These are phyloP conservation scores for Trypanosoma scelopori DNA, from an alignment of 208 protist genomes.

Conservation along the genomic window DNA sequence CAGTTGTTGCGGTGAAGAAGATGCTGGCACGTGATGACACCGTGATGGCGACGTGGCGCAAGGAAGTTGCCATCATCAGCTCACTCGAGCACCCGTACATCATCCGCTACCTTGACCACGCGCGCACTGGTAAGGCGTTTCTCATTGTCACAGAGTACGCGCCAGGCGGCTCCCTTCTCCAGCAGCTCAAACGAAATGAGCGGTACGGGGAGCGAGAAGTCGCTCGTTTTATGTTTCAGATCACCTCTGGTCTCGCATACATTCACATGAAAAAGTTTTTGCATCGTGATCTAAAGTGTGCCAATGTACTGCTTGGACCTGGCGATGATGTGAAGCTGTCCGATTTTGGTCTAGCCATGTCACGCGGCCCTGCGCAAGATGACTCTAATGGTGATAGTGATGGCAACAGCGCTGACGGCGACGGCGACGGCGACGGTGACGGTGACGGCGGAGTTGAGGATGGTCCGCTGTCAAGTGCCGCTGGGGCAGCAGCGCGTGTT, in stretches of 20 bases:
- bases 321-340: constrained; percentile 74
- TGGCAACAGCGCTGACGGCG: constrained; percentile 13
- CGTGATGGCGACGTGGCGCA: constrained; percentile 57
- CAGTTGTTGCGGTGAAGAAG: constrained; percentile 73
- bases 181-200: constrained; percentile 32
- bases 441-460: constrained; percentile 13
- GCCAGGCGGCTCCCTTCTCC: constrained; percentile 58
- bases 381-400: background rate
- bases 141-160: constrained; percentile 80
- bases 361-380: background rate
- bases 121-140: constrained; percentile 54
- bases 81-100: constrained; percentile 53
- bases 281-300: constrained; percentile 90
- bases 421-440: constrained; percentile 6
- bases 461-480: constrained; percentile 3
- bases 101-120: constrained; percentile 83
- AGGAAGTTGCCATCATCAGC: constrained; percentile 69
- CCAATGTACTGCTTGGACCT: constrained; percentile 76
- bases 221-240: constrained; percentile 49
- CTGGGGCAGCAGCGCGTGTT: background rate
- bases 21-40: constrained; percentile 41
- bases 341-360: constrained; percentile 84
- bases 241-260: constrained; percentile 63
- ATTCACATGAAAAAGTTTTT: constrained; percentile 63
- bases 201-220: constrained; percentile 35